Conservation (phyloP, 2,329 filamentous ascomycete genomes). For the Basipetospora chlamydospora region DNA sequence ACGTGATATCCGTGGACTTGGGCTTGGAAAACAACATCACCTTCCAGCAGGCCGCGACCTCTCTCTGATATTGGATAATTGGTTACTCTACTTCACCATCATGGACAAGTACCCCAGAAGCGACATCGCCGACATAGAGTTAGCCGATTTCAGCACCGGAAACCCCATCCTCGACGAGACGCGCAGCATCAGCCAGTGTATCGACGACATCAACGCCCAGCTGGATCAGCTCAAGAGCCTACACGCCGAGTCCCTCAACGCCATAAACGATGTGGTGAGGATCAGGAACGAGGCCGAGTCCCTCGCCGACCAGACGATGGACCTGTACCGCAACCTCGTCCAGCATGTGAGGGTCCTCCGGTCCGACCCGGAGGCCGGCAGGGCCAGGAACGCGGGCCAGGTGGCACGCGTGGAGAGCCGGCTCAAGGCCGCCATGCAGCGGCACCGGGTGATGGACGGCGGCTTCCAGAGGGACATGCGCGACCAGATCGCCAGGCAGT, state of each 20-base stretch:
- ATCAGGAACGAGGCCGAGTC: constrained; percentile 56
- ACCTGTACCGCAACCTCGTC: constrained; percentile 63
- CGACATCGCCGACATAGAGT: constrained; percentile 8
- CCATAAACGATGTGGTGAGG: constrained; percentile 54
- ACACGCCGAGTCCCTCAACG: constrained; percentile 56
- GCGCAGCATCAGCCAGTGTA: constrained; percentile 61
- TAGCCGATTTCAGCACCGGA: constrained; percentile 33
- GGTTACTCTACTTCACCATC: neutral
- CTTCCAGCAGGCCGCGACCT: too few relatives aligned
- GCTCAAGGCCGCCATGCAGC: constrained; percentile 65
- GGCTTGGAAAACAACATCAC: too few relatives aligned
- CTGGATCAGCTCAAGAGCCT: constrained; percentile 57
- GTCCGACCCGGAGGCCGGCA: constrained; percentile 59
- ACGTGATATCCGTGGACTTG: too few relatives aligned
- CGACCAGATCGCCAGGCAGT: constrained; percentile 78
- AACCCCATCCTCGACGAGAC: constrained; percentile 77
- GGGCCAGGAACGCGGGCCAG: constrained; percentile 61
- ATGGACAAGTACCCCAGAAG: too few relatives aligned
- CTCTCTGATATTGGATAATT: too few relatives aligned
- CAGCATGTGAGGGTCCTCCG: constrained; percentile 72
- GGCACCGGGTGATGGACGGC: constrained; percentile 68
- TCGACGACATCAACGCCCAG: constrained; percentile 59
- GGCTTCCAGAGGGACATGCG: constrained; percentile 67
- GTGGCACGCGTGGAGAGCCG: constrained; percentile 67
- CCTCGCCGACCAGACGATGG: constrained; percentile 68